These are phyloP conservation scores for Puccinia polysora DNA, from an alignment of 1,284 basidiomycete genomes.

Conservation along the genomic window DNA sequence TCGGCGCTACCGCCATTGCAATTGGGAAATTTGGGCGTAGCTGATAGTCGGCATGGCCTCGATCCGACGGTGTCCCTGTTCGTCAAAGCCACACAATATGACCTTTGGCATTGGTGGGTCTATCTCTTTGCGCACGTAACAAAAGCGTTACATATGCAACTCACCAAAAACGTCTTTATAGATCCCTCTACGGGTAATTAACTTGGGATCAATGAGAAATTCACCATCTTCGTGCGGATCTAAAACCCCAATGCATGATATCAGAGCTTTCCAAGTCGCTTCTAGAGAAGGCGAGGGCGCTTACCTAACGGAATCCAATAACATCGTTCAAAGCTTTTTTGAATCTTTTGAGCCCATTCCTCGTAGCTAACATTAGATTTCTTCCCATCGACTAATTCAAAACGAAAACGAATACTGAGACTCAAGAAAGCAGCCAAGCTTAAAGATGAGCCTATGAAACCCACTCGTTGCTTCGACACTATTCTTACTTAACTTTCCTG, in stretches of 20 bases:
- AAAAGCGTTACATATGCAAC: no score
- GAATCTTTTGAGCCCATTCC: conserved; percentile 81
- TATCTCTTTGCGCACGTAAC: background rate
- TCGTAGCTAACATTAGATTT: conserved; percentile 74
- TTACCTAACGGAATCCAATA: conserved; percentile 82
- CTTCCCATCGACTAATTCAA: conserved; percentile 64
- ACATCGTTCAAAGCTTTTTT: conserved; percentile 77
- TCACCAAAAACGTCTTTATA: conserved; percentile 89
- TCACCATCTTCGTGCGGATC: conserved; percentile 68
- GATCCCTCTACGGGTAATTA: conserved; percentile 86
- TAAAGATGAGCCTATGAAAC: conserved; percentile 53
- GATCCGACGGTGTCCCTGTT: conserved; percentile 66
- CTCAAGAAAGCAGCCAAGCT: no score
- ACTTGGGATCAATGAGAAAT: conserved; percentile 66
- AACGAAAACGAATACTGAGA: conserved; percentile 17
- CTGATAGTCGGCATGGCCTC: conserved; percentile 96
- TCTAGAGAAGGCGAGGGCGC: conserved; percentile 46
- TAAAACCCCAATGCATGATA: conserved; percentile 49
- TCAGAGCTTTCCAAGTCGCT: background rate
- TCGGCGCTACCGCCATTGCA: conserved; percentile 94
- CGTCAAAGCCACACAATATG: background rate
- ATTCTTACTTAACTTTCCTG: conserved; percentile 78
- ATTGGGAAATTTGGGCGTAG: conserved; percentile 58
- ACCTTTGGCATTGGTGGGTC: no score
- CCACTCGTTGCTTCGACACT: conserved; percentile 75